phyloP scores from a whole-genome alignment of 495 filamentous ascomycete species.

The Copromyces sp. region DNA sequence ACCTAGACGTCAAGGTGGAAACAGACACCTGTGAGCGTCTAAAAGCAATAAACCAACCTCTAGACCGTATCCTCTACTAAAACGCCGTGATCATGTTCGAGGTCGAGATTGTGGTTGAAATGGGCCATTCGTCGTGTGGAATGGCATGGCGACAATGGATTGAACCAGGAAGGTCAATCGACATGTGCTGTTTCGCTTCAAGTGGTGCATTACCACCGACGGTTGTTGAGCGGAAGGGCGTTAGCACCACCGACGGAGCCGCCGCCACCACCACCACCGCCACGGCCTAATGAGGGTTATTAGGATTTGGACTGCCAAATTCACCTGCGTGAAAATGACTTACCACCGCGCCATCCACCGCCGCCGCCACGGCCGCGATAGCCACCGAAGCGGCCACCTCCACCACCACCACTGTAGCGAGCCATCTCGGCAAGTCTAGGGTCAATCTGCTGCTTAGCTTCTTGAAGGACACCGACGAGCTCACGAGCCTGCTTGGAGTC shows the following conservation, averaged over 20 bases:
- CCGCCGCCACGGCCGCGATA: slow-evolving; percentile 35
- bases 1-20: not conserved
- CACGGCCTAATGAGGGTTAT: slow-evolving; percentile 1
- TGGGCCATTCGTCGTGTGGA: not conserved
- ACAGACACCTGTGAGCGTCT: not conserved
- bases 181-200: not conserved
- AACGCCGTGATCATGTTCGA: slow-evolving; percentile 14
- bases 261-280: not conserved
- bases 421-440: slow-evolving; percentile 92
- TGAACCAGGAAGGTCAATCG: not conserved
- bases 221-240: slow-evolving; percentile 34
- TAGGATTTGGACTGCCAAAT: not conserved
- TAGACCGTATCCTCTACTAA: slow-evolving; percentile 16
- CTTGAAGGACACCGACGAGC: slow-evolving; percentile 79
- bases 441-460: slow-evolving; percentile 98
- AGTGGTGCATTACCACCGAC: slow-evolving; percentile 32
- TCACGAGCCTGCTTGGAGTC: slow-evolving; percentile 97
- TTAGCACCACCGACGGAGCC: slow-evolving; percentile 28
- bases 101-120: slow-evolving; percentile 1
- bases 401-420: slow-evolving; percentile 82
- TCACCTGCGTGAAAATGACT: slow-evolving; percentile 37
- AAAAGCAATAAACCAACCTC: slow-evolving; percentile 17
- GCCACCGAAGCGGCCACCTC: slow-evolving; percentile 58
- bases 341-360: slow-evolving; percentile 26
- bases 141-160: not conserved